These are phyloP conservation scores for Leccinum truebloodii DNA, from an alignment of 768 basidiomycete genomes.

Conservation along the genomic window DNA sequence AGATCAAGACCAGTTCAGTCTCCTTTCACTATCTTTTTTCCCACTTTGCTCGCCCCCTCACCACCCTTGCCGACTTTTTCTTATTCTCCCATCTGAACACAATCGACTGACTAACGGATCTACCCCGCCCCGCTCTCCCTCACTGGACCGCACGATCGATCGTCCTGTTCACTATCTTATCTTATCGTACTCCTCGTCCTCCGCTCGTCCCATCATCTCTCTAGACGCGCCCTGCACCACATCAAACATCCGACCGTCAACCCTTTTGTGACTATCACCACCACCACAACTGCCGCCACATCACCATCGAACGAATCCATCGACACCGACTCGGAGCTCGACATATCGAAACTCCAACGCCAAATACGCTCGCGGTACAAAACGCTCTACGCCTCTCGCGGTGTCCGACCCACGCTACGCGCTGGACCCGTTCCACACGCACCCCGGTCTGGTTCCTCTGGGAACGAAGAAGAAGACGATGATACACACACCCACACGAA, in stretches of 20 bases:
- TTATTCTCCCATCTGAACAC: too few species aligned
- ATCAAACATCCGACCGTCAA: conserved; percentile 72
- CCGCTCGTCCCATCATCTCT: background rate
- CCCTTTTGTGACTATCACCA: conserved; percentile 45
- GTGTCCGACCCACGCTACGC: conserved; percentile 53
- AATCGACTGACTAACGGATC: background rate
- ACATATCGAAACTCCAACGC: conserved; percentile 75
- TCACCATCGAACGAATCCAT: conserved; percentile 13
- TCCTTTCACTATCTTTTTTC: too few species aligned
- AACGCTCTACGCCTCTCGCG: conserved; percentile 79
- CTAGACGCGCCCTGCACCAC: conserved; percentile 61
- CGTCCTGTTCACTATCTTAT: background rate
- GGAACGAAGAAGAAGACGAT: background rate
- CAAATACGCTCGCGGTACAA: conserved; percentile 89
- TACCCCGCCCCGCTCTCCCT: background rate
- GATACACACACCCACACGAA: background rate
- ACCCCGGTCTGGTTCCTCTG: background rate
- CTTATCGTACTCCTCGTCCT: too few species aligned
- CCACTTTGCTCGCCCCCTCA: too few species aligned
- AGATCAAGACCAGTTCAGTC: conserved; percentile 16
- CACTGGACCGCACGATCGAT: background rate
- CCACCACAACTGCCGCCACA: background rate
- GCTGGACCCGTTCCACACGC: conserved; percentile 11
- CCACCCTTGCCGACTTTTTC: too few species aligned
- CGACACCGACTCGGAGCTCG: conserved; percentile 44